These are phyloP conservation scores for Jackrogersella multiformis DNA, from an alignment of 495 filamentous ascomycete species.

Conservation along the genomic window DNA sequence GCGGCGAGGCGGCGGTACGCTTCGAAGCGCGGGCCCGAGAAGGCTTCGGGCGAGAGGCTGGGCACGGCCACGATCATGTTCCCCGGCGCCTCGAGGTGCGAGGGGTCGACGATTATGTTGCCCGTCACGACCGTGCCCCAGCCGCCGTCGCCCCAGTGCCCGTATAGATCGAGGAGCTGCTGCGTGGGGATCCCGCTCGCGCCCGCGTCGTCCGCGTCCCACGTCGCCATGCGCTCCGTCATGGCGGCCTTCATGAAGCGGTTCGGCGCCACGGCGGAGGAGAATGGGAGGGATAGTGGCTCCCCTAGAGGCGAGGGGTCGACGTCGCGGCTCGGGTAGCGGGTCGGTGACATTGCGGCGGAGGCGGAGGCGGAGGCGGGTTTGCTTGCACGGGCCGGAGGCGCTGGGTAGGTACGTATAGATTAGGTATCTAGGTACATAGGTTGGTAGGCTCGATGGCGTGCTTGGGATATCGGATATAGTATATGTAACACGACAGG, in stretches of 20 bases:
- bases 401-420: too few species aligned
- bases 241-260: conserved; percentile 72
- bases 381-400: too few species aligned
- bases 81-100: conserved; percentile 67
- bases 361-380: not conserved
- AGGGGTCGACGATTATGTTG: conserved; percentile 70
- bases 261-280: conserved; percentile 63
- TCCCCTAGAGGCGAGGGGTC: conserved; percentile 61
- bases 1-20: conserved; percentile 63
- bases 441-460: too few species aligned
- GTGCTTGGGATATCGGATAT: too few species aligned
- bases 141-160: conserved; percentile 67
- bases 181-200: conserved; percentile 67
- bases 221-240: conserved; percentile 69
- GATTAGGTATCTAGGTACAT: too few species aligned
- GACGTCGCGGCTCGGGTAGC: conserved; percentile 21
- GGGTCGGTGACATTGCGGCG: conserved; percentile 27
- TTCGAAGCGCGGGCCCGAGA: conserved; percentile 65
- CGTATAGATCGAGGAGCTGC: conserved; percentile 67
- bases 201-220: conserved; percentile 58
- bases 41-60: conserved; percentile 28
- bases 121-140: conserved; percentile 68
- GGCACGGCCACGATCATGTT: conserved; percentile 64
- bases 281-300: conserved; percentile 67
- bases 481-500: too few species aligned